A percentile compares a stretch with the other conserved stretches of the same genome.
These are phyloP conservation scores for Parsonsia alboflavescens DNA, from an alignment of 257 asterid species.

Conservation along the genomic window DNA sequence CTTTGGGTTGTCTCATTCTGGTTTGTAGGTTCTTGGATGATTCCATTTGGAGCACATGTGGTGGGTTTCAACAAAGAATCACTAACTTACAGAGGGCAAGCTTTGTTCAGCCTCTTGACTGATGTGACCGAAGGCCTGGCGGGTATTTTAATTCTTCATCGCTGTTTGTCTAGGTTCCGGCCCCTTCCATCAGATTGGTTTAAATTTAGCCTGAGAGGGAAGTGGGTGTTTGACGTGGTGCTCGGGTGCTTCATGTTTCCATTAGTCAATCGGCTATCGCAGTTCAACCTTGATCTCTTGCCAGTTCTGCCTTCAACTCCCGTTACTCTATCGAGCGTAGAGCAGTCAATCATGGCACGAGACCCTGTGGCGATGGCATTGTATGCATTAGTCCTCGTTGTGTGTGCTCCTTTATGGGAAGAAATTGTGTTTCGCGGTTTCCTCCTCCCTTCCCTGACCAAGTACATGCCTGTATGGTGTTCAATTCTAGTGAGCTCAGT, in stretches of 20 bases:
- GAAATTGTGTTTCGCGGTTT: conserved; percentile 90
- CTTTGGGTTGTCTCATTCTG: conserved; percentile 93
- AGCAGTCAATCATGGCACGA: conserved; percentile 82
- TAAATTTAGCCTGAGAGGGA: conserved; percentile 68
- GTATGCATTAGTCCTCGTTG: conserved; percentile 78
- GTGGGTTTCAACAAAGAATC: conserved; percentile 82
- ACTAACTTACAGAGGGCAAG: conserved; percentile 80
- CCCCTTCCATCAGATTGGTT: conserved; percentile 95
- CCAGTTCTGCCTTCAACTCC: conserved; percentile 82
- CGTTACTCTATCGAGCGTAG: conserved; percentile 71
- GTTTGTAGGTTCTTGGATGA: conserved; percentile 98
- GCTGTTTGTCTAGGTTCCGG: conserved; percentile 64
- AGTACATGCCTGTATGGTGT: conserved; percentile 95
- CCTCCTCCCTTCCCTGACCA: conserved; percentile 89
- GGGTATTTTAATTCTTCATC: conserved; percentile 73
- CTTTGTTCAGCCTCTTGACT: conserved; percentile 89
- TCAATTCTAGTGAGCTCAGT: conserved; percentile 74
- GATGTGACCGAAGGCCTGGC: conserved; percentile 92
- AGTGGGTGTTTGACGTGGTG: conserved; percentile 67
- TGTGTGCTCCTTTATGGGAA: conserved; percentile 96
- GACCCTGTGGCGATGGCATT: conserved; percentile 90
- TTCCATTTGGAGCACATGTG: conserved; percentile 84
- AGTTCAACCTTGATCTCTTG: conserved; percentile 66
- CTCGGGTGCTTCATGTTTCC: conserved; percentile 89
- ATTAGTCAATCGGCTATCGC: conserved; percentile 80